These are phyloP conservation scores for Trichoderma orchidacearum DNA, from an alignment of 495 filamentous ascomycete species.

Conservation along the genomic window DNA sequence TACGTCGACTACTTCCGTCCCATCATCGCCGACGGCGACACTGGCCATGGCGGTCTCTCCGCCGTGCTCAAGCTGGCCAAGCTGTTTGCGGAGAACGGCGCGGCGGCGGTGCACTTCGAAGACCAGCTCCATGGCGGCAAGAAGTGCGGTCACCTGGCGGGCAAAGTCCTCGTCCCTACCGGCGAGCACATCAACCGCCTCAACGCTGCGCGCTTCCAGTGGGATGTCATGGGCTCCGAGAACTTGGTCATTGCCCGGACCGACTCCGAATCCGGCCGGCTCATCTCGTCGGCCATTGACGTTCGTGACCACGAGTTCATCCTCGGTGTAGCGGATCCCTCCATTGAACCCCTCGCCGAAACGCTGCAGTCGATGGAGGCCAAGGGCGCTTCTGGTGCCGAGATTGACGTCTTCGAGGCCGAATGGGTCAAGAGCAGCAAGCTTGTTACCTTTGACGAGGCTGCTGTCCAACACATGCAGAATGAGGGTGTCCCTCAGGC, in stretches of 20 bases:
- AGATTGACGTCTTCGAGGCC: slow-evolving; percentile 80
- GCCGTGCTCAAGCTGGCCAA: slow-evolving; percentile 94
- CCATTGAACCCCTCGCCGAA: slow-evolving; percentile 67
- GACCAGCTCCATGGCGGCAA: slow-evolving; percentile 96
- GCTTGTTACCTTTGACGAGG: slow-evolving; percentile 85
- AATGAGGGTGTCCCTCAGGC: slow-evolving; percentile 43
- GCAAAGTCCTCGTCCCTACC: slow-evolving; percentile 89
- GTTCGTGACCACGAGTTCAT: slow-evolving; percentile 94
- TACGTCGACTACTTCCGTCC: slow-evolving; percentile 88
- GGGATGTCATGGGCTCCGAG: slow-evolving; percentile 94
- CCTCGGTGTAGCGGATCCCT: slow-evolving; percentile 61
- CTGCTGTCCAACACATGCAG: slow-evolving; percentile 61
- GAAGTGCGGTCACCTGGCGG: slow-evolving; percentile 94
- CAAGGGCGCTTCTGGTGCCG: slow-evolving; percentile 54
- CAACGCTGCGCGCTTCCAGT: slow-evolving; percentile 85
- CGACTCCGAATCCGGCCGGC: slow-evolving; percentile 83
- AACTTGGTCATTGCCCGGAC: slow-evolving; percentile 90
- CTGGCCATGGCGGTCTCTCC: slow-evolving; percentile 80
- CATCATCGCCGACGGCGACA: slow-evolving; percentile 96
- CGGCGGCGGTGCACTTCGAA: slow-evolving; percentile 93
- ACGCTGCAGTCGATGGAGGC: slow-evolving; percentile 83
- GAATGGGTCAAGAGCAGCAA: slow-evolving; percentile 79
- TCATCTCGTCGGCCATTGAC: slow-evolving; percentile 83
- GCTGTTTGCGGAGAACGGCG: slow-evolving; percentile 96
- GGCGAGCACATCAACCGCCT: slow-evolving; percentile 94